Base-by-base conservation (phyloP, 1,139 yeast genomes). In the Pneumocystis sp. region DNA sequence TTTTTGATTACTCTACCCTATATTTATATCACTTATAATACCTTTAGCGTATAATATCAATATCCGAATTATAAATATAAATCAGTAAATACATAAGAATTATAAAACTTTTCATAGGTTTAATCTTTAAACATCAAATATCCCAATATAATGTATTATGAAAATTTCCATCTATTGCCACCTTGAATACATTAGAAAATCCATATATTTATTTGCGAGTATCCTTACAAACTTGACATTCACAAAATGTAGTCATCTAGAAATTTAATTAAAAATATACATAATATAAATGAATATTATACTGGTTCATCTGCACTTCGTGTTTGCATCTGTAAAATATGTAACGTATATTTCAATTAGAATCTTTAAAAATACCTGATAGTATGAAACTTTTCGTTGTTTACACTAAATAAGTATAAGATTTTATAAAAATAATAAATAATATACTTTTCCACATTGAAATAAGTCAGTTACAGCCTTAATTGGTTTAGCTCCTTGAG, bases 241-340 rank as follows among this genome's bases (percentile, higher is more conserved):
- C 57, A 25, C 31, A 50, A 25, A 50, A 50, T 21, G 57, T 50
- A 50, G 57, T 50, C 57, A 50, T 50, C 57, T 50, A 50, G 2
- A 50, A 50, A 10, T 50, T 29, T 25, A 8, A 50, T 50, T 50
- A 50, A 29, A 25, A 50, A 50, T 2, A 50, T 21, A 44, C 19
- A 44, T 50, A 50, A 50, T 50, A 50, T 37, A 37, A 37, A 29
- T 21, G 25, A 25, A 50, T 25, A 25, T 25, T 8, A 50, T 50
- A 93, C 82, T 68, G 98, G 98, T 77, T 93, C 98, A 83, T 93
- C 98, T 35, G 98, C 98, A 67, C 96, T 88, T 76, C 98, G 82
- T 57, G 98, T 93, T 80, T 93, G 98, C 87, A 93, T 83, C 57
- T 50, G 21, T 50, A 50, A 25, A 25, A 50, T 25, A 45, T 25